Percentiles rank a stretch among this genome's conserved stretches.
These are phyloP conservation scores for Cavenderia fasciculata DNA, from an alignment of 78 protist species.

Conservation along the genomic window DNA sequence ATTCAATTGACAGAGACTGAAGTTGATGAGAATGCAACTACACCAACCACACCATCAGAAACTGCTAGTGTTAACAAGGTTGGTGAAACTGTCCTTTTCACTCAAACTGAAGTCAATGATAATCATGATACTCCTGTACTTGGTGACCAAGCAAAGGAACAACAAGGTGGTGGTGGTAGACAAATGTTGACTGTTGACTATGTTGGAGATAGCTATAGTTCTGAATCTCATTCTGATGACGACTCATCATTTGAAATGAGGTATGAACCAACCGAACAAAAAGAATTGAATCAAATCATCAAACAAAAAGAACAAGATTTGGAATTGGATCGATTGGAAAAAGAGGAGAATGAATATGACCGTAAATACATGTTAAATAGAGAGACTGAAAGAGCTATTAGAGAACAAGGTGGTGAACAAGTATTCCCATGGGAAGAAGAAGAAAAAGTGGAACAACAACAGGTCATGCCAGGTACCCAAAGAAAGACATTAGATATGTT, in stretches of 20 bases:
- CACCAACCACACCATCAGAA: too few species aligned
- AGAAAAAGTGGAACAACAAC: background rate
- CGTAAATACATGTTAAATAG: slow-evolving; percentile 40
- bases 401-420: slow-evolving; percentile 69
- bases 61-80: too few species aligned
- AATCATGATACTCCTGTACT: background rate
- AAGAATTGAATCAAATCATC: background rate
- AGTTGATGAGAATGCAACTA: background rate
- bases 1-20: background rate
- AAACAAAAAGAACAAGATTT: too few species aligned
- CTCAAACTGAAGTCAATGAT: background rate
- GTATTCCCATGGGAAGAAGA: slow-evolving; percentile 59
- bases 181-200: too few species aligned
- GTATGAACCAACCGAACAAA: too few species aligned
- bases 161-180: background rate
- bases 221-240: too few species aligned
- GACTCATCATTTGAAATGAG: too few species aligned
- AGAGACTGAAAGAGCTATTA: slow-evolving; percentile 1
- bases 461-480: background rate
- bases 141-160: background rate
- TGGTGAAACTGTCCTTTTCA: too few species aligned
- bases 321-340: background rate
- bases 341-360: too few species aligned
- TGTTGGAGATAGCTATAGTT: too few species aligned
- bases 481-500: slow-evolving; percentile 78